Conservation (phyloP, 2,329 filamentous ascomycete genomes). For the Microdochium trichocladiopsis region DNA sequence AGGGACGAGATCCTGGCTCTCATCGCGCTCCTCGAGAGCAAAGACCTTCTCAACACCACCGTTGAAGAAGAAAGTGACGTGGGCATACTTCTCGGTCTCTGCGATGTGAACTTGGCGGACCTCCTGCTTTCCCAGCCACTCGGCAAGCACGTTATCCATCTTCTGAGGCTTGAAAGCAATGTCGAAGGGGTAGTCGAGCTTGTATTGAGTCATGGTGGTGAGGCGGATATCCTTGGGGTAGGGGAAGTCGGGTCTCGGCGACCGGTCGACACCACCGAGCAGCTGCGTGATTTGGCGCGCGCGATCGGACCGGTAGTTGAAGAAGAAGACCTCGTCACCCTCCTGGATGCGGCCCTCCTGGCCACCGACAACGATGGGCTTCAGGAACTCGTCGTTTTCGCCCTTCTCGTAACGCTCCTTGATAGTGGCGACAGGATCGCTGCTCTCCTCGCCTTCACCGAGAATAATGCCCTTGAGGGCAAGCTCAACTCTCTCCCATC, state of each 20-base stretch:
- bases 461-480: constrained; percentile 79
- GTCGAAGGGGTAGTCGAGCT: constrained; percentile 86
- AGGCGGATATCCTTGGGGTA: constrained; percentile 81
- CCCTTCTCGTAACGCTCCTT: constrained; percentile 80
- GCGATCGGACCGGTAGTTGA: constrained; percentile 99
- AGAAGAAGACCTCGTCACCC: constrained; percentile 94
- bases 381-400: constrained; percentile 96
- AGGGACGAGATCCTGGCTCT: constrained; percentile 69
- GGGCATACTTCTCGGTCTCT: constrained; percentile 98
- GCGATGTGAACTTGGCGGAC: constrained; percentile 93
- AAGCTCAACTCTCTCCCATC: constrained; percentile 91
- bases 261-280: constrained; percentile 85
- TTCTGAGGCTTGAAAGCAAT: constrained; percentile 89
- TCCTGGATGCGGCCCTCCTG: constrained; percentile 82
- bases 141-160: constrained; percentile 97
- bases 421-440: constrained; percentile 79
- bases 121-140: constrained; percentile 86
- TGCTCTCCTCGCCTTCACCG: constrained; percentile 80
- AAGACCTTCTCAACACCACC: constrained; percentile 97
- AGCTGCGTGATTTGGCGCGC: constrained; percentile 95
- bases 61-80: constrained; percentile 99
- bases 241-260: constrained; percentile 81
- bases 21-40: constrained; percentile 82
- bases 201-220: constrained; percentile 98
- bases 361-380: constrained; percentile 91